Evolutionary conservation across 306 rosid genomes (phyloP), one percentile per base, ranked within the genome.

Genomic region (Glycine latifolia): DNA sequence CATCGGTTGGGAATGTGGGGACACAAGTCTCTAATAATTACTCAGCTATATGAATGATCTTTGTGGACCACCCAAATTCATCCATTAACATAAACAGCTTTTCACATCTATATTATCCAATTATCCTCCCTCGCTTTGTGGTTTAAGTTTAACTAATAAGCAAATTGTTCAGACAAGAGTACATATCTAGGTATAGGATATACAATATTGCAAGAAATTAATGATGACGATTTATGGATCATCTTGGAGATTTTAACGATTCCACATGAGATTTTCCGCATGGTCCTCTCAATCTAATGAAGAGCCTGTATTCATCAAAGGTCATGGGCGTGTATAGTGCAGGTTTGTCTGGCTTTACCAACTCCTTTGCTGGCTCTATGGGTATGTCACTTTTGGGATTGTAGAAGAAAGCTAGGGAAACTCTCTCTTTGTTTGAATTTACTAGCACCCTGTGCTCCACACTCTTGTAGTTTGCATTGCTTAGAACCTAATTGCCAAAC

Each of bases 401-500:
- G 94, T 92, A 95, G 82, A 95, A 95, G 92, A 95, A 95, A 3
- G 98, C 98, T 5, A 95, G 71, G 0, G 98, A 95, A 4, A 95
- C 81, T 11, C 98, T 81, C 62, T 95, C 98, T 59, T 87, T 59
- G 4, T 81, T 68, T 37, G 98, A 89, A 62, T 95, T 95, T 3
- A 92, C 98, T 1, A 91, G 37, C 75, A 95, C 98, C 86, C 98
- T 88, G 17, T 95, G 98, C 81, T 95, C 98, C 8, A 95, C 95
- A 66, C 98, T 95, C 79, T 81, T 95, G 86, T 95, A 92, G 2
- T 74, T 85, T 82, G 94, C 91, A 73, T 95, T 95, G 84, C 97
- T 95, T 61, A 95, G n/a, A 52, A 95, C 92, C 98, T 94, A 26
- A 26, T 49, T 26, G 7, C 43, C 76, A 77, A 77, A 61, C 37